Conservation (phyloP, 495 filamentous ascomycete genomes). For the Pyronema omphalodes region DNA sequence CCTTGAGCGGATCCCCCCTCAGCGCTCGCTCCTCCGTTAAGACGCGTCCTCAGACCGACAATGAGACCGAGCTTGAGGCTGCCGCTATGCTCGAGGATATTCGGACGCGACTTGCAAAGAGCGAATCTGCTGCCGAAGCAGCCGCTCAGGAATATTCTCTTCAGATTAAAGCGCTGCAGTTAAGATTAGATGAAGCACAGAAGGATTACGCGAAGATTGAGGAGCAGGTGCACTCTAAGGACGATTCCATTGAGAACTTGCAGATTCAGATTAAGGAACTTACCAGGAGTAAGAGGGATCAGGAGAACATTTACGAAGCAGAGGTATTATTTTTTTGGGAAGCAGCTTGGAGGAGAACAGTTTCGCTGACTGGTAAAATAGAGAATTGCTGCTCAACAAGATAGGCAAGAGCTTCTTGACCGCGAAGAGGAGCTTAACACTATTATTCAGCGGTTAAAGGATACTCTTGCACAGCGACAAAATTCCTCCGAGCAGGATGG, state of each 20-base stretch:
- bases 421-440: conserved; percentile 76
- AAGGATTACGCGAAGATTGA: conserved; percentile 72
- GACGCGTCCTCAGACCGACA: conserved; percentile 7
- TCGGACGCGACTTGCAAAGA: conserved; percentile 58
- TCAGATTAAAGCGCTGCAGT: conserved; percentile 68
- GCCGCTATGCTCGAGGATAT: conserved; percentile 70
- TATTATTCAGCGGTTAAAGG: conserved; percentile 77
- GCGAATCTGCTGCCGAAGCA: conserved; percentile 56
- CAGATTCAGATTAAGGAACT: conserved; percentile 64
- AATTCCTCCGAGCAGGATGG: conserved; percentile 17
- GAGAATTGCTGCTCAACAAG: conserved; percentile 66
- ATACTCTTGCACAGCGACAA: conserved; percentile 46
- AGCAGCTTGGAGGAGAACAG: not conserved
- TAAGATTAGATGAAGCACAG: conserved; percentile 66
- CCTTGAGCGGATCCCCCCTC: conserved; percentile 16
- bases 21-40: conserved; percentile 21
- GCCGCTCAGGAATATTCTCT: conserved; percentile 65
- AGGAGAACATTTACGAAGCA: conserved; percentile 74
- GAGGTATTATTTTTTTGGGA: conserved; percentile 30
- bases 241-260: conserved; percentile 58
- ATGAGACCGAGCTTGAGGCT: conserved; percentile 34
- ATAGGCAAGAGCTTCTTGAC: conserved; percentile 70
- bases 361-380: conserved; percentile 7
- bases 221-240: conserved; percentile 64
- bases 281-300: conserved; percentile 62